Conservation (phyloP, 345 rosid species). For the Balakata baccata region DNA sequence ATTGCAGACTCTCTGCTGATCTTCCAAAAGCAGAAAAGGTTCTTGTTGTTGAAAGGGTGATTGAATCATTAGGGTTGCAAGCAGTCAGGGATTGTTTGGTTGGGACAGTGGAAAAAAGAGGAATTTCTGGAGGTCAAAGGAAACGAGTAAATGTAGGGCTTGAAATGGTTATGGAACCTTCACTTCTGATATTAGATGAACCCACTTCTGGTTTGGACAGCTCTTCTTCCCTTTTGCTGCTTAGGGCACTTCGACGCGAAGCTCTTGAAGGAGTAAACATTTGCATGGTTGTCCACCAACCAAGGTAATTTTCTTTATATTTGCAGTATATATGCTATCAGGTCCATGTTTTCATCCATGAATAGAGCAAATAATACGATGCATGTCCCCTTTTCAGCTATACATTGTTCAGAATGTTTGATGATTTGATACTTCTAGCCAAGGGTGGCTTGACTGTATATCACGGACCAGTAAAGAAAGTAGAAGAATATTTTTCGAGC, state of each 20-base stretch:
- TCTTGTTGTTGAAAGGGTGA: slow-evolving; percentile 92
- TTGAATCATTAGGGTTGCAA: slow-evolving; percentile 84
- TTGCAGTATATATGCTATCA: background rate
- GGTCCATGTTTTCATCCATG: no score
- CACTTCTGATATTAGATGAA: slow-evolving; percentile 93
- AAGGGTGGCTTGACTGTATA: slow-evolving; percentile 90
- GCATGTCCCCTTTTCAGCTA: slow-evolving; percentile 48
- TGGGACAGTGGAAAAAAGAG: slow-evolving; percentile 95
- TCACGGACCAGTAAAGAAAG: slow-evolving; percentile 92
- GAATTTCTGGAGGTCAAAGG: slow-evolving; percentile 99
- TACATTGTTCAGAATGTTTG: slow-evolving; percentile 86
- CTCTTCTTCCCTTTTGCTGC: slow-evolving; percentile 89
- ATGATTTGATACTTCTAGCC: slow-evolving; percentile 91
- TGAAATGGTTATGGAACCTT: slow-evolving; percentile 99
- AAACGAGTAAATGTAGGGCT: slow-evolving; percentile 97
- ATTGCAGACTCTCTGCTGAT: slow-evolving; percentile 63
- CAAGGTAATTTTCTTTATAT: slow-evolving; percentile 47
- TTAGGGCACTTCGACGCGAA: slow-evolving; percentile 95
- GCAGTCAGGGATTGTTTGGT: slow-evolving; percentile 79
- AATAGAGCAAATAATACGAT: no score
- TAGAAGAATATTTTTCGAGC: slow-evolving; percentile 74
- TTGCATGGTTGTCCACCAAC: slow-evolving; percentile 95
- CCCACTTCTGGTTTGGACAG: slow-evolving; percentile 99
- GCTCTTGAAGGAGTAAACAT: slow-evolving; percentile 98
- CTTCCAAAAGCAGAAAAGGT: slow-evolving; percentile 75